Evolutionary conservation across 2,329 filamentous ascomycete genomes (phyloP).

Genomic region (Aspergillus ibericus): DNA sequence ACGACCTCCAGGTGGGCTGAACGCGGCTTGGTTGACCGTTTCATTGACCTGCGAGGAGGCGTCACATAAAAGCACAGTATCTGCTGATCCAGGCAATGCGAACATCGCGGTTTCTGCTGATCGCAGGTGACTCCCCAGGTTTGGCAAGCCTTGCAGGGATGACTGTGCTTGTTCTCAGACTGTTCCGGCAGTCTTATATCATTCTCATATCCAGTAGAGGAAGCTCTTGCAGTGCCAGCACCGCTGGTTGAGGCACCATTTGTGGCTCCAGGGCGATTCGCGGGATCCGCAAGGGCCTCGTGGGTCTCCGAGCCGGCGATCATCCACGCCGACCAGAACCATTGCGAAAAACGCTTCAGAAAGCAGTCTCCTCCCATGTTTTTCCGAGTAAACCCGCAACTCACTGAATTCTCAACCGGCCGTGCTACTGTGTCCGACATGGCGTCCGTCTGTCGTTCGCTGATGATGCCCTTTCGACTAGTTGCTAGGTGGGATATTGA

Average conservation of each 20-base stretch:
- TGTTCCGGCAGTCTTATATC: not conserved
- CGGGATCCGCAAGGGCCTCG: not conserved
- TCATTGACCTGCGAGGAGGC: conserved; percentile 21
- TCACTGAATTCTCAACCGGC: not conserved
- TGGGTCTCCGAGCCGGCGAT: conserved; percentile 1
- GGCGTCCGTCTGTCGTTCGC: not conserved
- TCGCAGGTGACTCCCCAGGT: conserved; percentile 30
- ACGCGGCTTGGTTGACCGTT: conserved; percentile 15
- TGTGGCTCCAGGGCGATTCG: not conserved
- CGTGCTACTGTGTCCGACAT: conserved; percentile 8
- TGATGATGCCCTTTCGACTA: not conserved
- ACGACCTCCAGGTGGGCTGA: not conserved
- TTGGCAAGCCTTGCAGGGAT: conserved; percentile 32
- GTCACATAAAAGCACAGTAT: conserved; percentile 37
- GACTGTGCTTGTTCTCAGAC: not conserved
- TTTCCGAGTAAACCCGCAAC: conserved; percentile 4
- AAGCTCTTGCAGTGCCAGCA: not conserved
- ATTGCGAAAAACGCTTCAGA: conserved; percentile 16
- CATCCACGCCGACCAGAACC: conserved; percentile 18
- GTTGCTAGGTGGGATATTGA: not conserved
- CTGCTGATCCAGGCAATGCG: conserved; percentile 34
- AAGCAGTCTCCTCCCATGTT: conserved; percentile 9
- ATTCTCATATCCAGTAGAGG: not conserved
- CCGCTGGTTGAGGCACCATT: not conserved
- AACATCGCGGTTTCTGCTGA: conserved; percentile 29